Evolutionary conservation across 257 asterid species (phyloP).

Genomic region (Lavandula angustifolia): DNA sequence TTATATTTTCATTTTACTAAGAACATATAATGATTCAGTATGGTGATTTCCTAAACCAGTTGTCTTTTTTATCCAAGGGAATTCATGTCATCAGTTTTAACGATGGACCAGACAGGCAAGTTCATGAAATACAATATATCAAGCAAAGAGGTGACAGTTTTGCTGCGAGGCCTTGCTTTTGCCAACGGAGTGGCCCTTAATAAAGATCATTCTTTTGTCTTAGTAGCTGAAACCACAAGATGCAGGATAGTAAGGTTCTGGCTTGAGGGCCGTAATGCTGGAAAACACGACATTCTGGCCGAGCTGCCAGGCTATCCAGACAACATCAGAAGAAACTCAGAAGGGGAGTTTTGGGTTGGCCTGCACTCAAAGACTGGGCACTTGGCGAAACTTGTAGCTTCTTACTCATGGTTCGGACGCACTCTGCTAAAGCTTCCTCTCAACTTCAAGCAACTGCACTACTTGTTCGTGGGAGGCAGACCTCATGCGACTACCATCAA

Average conservation of each 20-base stretch:
- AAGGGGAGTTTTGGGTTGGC: slow-evolving; percentile 75
- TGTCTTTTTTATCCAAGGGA: slow-evolving; percentile 40
- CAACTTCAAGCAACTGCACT: slow-evolving; percentile 54
- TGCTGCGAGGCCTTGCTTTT: slow-evolving; percentile 56
- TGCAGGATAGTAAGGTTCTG: slow-evolving; percentile 47
- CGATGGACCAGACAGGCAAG: slow-evolving; percentile 61
- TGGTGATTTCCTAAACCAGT: no score
- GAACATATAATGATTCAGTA: no score
- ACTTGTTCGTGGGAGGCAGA: slow-evolving; percentile 59
- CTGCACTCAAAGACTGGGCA: slow-evolving; percentile 52
- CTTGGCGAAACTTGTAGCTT: slow-evolving; percentile 35
- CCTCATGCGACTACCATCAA: slow-evolving; percentile 64
- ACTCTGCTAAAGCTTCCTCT: slow-evolving; percentile 51
- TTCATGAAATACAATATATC: slow-evolving; percentile 57
- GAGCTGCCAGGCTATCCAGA: slow-evolving; percentile 67
- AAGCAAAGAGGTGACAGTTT: slow-evolving; percentile 49
- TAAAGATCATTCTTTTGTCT: slow-evolving; percentile 46
- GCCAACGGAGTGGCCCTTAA: slow-evolving; percentile 79
- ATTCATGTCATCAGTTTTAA: slow-evolving; percentile 43
- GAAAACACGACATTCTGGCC: slow-evolving; percentile 45
- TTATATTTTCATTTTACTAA: background rate
- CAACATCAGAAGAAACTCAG: slow-evolving; percentile 61
- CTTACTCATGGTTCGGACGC: slow-evolving; percentile 49
- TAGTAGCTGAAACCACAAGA: slow-evolving; percentile 51
- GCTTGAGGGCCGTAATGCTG: slow-evolving; percentile 62